Conservation (phyloP, 1,284 basidiomycete species). For the Inonotus obliquus region DNA sequence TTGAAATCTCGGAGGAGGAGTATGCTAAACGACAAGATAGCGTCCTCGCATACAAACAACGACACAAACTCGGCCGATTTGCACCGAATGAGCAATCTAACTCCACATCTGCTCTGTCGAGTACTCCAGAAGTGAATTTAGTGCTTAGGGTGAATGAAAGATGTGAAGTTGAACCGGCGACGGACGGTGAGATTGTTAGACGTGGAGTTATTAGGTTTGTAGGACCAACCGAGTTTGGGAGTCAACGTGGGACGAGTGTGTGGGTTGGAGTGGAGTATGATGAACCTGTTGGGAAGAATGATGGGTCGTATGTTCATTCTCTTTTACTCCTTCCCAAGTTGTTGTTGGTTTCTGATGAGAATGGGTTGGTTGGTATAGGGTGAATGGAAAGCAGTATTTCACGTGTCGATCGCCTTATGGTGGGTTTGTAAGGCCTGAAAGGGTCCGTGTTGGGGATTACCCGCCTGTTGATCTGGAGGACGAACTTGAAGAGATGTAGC, state of each 20-base stretch:
- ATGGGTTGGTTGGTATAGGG: slow-evolving; percentile 52
- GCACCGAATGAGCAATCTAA: slow-evolving; percentile 32
- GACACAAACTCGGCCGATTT: slow-evolving; percentile 88
- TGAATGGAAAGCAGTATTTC: slow-evolving; percentile 86
- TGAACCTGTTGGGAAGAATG: slow-evolving; percentile 94
- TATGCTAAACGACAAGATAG: slow-evolving; percentile 84
- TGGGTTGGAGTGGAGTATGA: slow-evolving; percentile 98
- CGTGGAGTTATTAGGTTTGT: slow-evolving; percentile 85
- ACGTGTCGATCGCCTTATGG: slow-evolving; percentile 74
- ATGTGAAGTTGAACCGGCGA: slow-evolving; percentile 75
- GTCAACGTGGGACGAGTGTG: slow-evolving; percentile 40
- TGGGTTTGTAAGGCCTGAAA: slow-evolving; percentile 84
- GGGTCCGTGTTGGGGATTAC: slow-evolving; percentile 81
- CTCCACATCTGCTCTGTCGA: not conserved
- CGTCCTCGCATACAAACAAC: slow-evolving; percentile 87
- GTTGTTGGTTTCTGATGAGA: not conserved
- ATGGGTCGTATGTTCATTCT: slow-evolving; percentile 73
- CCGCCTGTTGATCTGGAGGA: slow-evolving; percentile 74
- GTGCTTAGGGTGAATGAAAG: slow-evolving; percentile 65
- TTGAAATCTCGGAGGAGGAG: slow-evolving; percentile 80
- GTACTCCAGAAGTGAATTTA: slow-evolving; percentile 1
- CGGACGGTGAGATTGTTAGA: slow-evolving; percentile 58
- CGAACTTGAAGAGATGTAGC: slow-evolving; percentile 76
- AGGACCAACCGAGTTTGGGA: slow-evolving; percentile 76
- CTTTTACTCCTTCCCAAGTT: not conserved